These are phyloP conservation scores for Hypericum perforatum DNA, from an alignment of 345 rosid species.

Conservation along the genomic window DNA sequence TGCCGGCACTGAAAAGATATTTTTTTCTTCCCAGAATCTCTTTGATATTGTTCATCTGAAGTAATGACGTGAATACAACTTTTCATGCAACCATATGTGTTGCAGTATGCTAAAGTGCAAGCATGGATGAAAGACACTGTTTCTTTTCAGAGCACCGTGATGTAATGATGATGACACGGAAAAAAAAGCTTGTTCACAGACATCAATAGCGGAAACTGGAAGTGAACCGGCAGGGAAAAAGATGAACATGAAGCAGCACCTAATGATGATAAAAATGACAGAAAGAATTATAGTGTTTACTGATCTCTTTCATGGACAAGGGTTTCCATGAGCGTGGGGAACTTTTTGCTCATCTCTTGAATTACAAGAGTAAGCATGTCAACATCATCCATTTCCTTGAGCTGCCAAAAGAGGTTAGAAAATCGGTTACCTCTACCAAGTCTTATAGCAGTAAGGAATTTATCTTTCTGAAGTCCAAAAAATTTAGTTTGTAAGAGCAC, in stretches of 20 bases:
- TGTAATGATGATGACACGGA: not conserved
- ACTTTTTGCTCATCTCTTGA: slow-evolving; percentile 96
- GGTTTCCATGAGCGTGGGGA: slow-evolving; percentile 90
- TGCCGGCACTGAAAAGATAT: too few relatives aligned
- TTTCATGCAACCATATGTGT: too few relatives aligned
- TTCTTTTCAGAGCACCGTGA: too few relatives aligned
- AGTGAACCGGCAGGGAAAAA: not conserved
- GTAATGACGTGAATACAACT: too few relatives aligned
- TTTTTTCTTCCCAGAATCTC: too few relatives aligned
- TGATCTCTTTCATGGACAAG: slow-evolving; percentile 94
- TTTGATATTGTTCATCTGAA: too few relatives aligned
- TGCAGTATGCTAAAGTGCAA: too few relatives aligned
- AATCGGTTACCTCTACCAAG: slow-evolving; percentile 10
- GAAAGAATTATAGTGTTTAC: slow-evolving; percentile 41
- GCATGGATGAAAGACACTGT: too few relatives aligned
- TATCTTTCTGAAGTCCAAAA: slow-evolving; percentile 1
- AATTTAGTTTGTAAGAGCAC: too few relatives aligned
- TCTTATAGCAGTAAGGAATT: slow-evolving; percentile 6
- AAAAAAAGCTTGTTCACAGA: not conserved
- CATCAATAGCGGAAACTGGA: not conserved
- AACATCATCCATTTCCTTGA: slow-evolving; percentile 83
- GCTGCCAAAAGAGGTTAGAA: slow-evolving; percentile 26
- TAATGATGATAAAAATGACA: not conserved
- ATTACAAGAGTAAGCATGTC: slow-evolving; percentile 95
- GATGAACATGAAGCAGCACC: not conserved